Evolutionary conservation across 139 green algal genomes (phyloP).

Genomic region (Edaphochlamys debaryana): DNA sequence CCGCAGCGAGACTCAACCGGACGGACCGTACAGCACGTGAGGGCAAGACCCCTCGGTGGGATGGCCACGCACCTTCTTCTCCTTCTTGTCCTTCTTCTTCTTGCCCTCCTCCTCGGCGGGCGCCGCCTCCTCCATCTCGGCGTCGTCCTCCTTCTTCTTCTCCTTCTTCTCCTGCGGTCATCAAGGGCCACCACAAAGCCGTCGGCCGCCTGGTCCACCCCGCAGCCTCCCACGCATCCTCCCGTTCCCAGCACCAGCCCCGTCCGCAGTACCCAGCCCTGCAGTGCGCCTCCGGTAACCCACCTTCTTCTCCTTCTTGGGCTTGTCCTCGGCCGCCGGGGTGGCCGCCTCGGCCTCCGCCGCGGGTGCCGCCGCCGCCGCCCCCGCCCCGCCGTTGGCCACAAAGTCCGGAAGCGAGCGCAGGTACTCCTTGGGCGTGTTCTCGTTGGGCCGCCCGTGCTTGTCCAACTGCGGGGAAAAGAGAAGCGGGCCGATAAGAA

Average conservation of each 20-base stretch:
- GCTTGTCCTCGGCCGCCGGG: constrained; percentile 56
- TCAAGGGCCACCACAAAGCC: no score
- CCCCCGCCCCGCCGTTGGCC: constrained; percentile 13
- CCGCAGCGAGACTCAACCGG: no score
- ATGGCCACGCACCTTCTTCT: no score
- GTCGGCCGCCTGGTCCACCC: no score
- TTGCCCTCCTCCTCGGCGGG: constrained; percentile 42
- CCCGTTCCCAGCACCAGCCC: no score
- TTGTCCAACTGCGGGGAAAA: constrained; percentile 85
- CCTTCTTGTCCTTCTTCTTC: constrained; percentile 41
- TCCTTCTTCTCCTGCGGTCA: constrained; percentile 50
- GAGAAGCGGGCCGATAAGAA: background rate
- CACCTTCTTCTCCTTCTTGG: constrained; percentile 64
- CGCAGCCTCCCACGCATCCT: no score
- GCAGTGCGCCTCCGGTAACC: no score
- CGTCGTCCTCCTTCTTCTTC: constrained; percentile 30
- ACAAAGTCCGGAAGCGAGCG: constrained; percentile 74
- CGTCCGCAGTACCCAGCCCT: no score
- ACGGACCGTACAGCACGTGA: no score
- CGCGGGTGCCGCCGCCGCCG: constrained; percentile 30
- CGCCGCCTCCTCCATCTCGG: constrained; percentile 21
- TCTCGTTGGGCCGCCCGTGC: constrained; percentile 93
- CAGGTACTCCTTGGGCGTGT: constrained; percentile 94
- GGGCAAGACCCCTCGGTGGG: no score
- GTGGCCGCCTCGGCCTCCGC: constrained; percentile 1